Conservation (phyloP, 768 basidiomycete genomes). For the Sutorius australiensis region DNA sequence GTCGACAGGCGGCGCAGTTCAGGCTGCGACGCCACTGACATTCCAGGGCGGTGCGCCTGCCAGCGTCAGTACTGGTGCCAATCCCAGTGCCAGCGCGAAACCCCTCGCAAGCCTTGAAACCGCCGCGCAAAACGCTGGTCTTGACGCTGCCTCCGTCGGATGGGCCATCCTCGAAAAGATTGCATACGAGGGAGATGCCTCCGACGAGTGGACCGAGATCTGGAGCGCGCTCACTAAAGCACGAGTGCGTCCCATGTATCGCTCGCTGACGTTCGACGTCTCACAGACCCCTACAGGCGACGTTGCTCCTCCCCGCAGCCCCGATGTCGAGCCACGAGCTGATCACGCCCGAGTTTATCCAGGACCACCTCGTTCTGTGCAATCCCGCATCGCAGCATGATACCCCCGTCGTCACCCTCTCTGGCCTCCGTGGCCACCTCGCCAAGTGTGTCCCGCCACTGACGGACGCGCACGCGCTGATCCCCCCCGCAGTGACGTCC, state of each 20-base stretch:
- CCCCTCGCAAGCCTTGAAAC: slow-evolving; percentile 70
- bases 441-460: slow-evolving; percentile 47
- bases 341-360: slow-evolving; percentile 71
- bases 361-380: slow-evolving; percentile 76
- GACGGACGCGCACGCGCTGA: slow-evolving; percentile 32
- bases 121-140: slow-evolving; percentile 62
- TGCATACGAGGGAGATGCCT: slow-evolving; percentile 46
- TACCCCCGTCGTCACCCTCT: slow-evolving; percentile 68
- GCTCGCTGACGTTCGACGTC: background rate
- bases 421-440: slow-evolving; percentile 75
- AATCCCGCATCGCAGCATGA: slow-evolving; percentile 46
- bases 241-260: slow-evolving; percentile 49
- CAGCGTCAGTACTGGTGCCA: no score
- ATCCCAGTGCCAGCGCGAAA: slow-evolving; percentile 35
- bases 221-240: slow-evolving; percentile 61
- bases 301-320: slow-evolving; percentile 74
- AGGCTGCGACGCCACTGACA: slow-evolving; percentile 27
- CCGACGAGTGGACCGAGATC: slow-evolving; percentile 64
- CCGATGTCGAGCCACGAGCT: slow-evolving; percentile 46
- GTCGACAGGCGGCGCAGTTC: slow-evolving; percentile 42
- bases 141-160: slow-evolving; percentile 62
- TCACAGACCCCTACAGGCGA: slow-evolving; percentile 49
- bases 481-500: slow-evolving; percentile 28
- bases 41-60: slow-evolving; percentile 54
- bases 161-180: slow-evolving; percentile 78